Evolutionary conservation across 2,329 filamentous ascomycete species (phyloP), one percentile per base, ranked within the genome.

Genomic region (Fusarium odoratissimum): DNA sequence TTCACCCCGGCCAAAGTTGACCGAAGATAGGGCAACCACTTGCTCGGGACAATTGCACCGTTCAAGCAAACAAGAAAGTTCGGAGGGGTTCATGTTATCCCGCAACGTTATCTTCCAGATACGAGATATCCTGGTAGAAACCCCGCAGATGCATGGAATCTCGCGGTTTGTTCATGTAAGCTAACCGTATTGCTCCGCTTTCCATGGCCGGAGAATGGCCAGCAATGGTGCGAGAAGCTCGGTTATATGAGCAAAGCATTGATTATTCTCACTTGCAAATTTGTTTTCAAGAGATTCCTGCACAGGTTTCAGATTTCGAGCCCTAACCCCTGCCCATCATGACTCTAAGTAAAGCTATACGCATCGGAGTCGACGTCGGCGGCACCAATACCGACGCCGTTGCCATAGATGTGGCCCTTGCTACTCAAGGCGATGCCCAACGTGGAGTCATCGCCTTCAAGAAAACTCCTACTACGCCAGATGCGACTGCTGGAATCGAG

Each of bases 381-480:
- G 69, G 69, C 14, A 71, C 69, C 42, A 71, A 71, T 28, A 70
- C 69, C 2, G 69, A 72, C 13, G 69, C 69, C 6, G 69, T 72
- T 13, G 45, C 66, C 28, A 44, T 72, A 11, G 23, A 67, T 33
- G 28, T 60, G 9, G 33, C 13, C 7, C 49, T 52, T 10, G 49
- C 49, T 9, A n/a, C 19, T 12, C 49, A 52, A n/a, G 49, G 49
- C 6, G 49, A 52, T 37, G 7, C 49, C 19, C 33, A 37, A 3
- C 31, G 49, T 1, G 49, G 59, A 30, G 60, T 71, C 38, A 28
- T 71, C 7, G 70, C 70, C 6, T 60, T 56, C 2, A 55, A 65
- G n/a, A 73, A 73, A 30, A 49, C 64, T 2, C 79, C 81, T 1
- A 87, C 85, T 3, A 86, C 84, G 16, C 48, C 49, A n/a, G 45